Conservation (phyloP, 306 rosid genomes). For the Sphenostylis stenocarpa region DNA sequence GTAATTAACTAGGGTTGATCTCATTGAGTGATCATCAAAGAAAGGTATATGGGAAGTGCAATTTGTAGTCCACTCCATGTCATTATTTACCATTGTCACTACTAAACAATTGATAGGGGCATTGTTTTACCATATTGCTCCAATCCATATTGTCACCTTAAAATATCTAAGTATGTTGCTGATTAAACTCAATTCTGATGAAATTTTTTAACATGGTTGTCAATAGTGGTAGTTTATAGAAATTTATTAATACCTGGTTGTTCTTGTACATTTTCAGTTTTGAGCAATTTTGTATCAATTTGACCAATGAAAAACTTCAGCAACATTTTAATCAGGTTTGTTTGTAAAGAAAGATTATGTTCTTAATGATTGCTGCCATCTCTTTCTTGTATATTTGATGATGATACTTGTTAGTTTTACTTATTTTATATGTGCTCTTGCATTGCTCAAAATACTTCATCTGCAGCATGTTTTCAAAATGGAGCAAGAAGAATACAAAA, state of each 20-base stretch:
- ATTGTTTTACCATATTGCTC: background rate
- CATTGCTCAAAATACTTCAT: conserved; percentile 37
- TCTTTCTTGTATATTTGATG: conserved; percentile 23
- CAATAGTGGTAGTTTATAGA: conserved; percentile 15
- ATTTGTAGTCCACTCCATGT: background rate
- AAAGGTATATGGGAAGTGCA: conserved; percentile 21
- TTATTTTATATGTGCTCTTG: conserved; percentile 4
- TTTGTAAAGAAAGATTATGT: conserved; percentile 17
- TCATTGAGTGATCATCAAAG: conserved; percentile 23
- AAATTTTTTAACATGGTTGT: background rate
- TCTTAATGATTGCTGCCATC: conserved; percentile 22
- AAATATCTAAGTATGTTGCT: conserved; percentile 3
- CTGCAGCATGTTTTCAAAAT: conserved; percentile 98
- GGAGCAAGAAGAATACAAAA: conserved; percentile 99
- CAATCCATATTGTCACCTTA: conserved; percentile 7
- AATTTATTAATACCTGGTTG: conserved; percentile 20
- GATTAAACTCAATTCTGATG: conserved; percentile 13
- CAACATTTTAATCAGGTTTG: conserved; percentile 98
- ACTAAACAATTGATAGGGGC: background rate
- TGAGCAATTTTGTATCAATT: conserved; percentile 98
- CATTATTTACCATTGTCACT: conserved; percentile 16
- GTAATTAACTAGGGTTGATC: conserved; percentile 37
- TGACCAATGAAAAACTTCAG: conserved; percentile 99
- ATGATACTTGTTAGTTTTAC: background rate
- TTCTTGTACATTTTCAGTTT: conserved; percentile 62